phyloP scores from a whole-genome alignment of 2,329 filamentous ascomycete genomes.

The Apiospora arundinis region DNA sequence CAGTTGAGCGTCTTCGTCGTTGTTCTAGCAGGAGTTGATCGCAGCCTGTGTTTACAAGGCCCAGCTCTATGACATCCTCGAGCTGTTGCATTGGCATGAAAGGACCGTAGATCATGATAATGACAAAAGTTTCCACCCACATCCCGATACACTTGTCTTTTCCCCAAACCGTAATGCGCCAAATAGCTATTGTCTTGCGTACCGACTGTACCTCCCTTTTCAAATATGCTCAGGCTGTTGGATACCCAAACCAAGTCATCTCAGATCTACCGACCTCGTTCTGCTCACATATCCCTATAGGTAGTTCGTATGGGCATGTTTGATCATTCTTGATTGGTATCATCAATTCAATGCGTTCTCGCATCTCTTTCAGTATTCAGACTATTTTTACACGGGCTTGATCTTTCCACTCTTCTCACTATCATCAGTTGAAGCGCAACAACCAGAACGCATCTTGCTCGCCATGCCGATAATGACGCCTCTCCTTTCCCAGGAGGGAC shows the following conservation, averaged over 20 bases:
- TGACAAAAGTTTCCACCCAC: background rate
- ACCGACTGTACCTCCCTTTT: background rate
- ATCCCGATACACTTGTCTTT: background rate
- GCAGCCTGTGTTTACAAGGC: background rate
- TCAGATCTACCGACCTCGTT: background rate
- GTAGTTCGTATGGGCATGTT: too few species aligned
- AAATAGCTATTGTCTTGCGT: background rate
- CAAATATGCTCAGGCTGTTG: background rate
- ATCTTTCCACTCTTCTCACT: background rate
- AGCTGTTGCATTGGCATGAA: background rate
- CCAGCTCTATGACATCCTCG: too few species aligned
- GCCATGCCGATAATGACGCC: background rate
- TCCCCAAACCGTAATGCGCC: background rate
- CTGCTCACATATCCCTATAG: background rate
- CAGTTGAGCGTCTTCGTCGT: background rate
- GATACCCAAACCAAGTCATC: background rate
- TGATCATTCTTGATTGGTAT: constrained; percentile 14
- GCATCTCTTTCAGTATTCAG: background rate
- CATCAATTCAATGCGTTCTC: constrained; percentile 1
- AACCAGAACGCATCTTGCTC: background rate
- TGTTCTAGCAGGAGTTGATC: background rate
- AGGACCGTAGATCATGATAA: background rate
- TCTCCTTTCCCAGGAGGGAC: background rate
- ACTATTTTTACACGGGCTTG: background rate
- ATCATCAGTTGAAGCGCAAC: background rate